Evolutionary conservation across 1,284 basidiomycete species (phyloP), one percentile per base, ranked within the genome.

Genomic region (Quambalaria eucalypti): DNA sequence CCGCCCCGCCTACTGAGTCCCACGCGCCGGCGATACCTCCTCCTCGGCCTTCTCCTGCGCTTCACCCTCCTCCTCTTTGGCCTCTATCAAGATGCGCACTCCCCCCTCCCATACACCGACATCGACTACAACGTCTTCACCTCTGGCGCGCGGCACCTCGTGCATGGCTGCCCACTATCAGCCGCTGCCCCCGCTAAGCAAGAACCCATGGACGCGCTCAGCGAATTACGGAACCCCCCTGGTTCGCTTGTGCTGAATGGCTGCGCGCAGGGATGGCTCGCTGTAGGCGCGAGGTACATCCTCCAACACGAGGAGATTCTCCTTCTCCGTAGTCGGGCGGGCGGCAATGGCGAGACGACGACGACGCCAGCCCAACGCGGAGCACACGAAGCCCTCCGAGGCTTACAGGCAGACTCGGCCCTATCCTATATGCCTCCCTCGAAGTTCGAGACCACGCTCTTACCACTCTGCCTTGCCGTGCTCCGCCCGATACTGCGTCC

Each of bases 51-150:
- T 16, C 33, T 81, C 25, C 71, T 91, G 47, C 84, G 90, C 52
- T 74, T 87, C 21, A 80, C 73, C 12, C 82, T 93, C 46, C 85
- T 93, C 55, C 69, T 85, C 4, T 92, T 90, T 76, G 89, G 88
- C 70, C 85, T 87, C 77, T 90, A 88, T 83, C 89, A 91, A 61
- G 90, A 93, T 69, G 81, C 82, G 2, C 83, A 79, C 60, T 87
- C 86, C 1, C 42, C 25, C 3, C 82, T 97, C 29, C 91, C 91
- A 73, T 98, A 97, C 76, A 98, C 93, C 16, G 93, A 99, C 77
- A 81, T 98, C 56, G 95, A 99, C 78, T 98, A 97, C 77, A 82
- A 85, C 40, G 93, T 99, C 61, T 95, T 96, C 79, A 87, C 84
- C 55, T 92, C 97, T 75, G 95, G 92, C 3, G 84, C 89, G 2